These are phyloP conservation scores for Ceratocystis ficicola DNA, from an alignment of 2,329 filamentous ascomycete species.

Conservation along the genomic window DNA sequence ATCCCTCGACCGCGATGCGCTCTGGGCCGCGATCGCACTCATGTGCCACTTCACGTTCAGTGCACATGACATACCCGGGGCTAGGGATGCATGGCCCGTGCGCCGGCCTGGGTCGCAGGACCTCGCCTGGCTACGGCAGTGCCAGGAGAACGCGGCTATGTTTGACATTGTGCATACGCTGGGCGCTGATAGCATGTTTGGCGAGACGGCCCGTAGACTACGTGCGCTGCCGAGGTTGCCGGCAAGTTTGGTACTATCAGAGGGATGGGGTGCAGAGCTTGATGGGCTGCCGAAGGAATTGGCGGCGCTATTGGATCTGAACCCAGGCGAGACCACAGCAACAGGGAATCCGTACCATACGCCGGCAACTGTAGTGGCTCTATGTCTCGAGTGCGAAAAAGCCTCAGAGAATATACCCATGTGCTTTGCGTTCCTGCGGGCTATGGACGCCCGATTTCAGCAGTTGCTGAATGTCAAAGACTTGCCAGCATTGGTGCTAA, in stretches of 20 bases:
- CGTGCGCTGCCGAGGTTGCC: conserved; percentile 21
- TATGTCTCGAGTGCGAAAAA: conserved; percentile 29
- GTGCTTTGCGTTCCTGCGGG: conserved; percentile 38
- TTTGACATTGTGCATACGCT: conserved; percentile 40
- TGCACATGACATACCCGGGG: conserved; percentile 32
- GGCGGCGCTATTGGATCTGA: conserved; percentile 26
- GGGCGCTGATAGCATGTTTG: conserved; percentile 38
- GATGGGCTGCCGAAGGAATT: conserved; percentile 29
- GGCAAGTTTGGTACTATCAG: conserved; percentile 19
- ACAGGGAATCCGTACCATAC: conserved; percentile 29
- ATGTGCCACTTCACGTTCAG: conserved; percentile 37
- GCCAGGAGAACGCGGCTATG: conserved; percentile 43
- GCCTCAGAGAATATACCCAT: conserved; percentile 34
- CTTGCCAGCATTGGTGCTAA: conserved; percentile 39
- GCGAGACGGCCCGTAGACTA: conserved; percentile 25
- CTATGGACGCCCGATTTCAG: conserved; percentile 35
- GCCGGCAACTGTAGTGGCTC: conserved; percentile 30
- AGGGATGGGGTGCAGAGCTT: conserved; percentile 8
- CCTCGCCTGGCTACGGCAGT: conserved; percentile 47
- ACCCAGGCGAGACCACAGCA: conserved; percentile 23
- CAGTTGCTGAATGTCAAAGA: conserved; percentile 40
- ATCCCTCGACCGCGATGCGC: conserved; percentile 34
- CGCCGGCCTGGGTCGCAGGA: conserved; percentile 33
- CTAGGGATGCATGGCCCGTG: conserved; percentile 45
- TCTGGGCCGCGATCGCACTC: conserved; percentile 38